These are phyloP conservation scores for Vitis cinerea DNA, from an alignment of 164 flowering plant genomes.

Conservation along the genomic window DNA sequence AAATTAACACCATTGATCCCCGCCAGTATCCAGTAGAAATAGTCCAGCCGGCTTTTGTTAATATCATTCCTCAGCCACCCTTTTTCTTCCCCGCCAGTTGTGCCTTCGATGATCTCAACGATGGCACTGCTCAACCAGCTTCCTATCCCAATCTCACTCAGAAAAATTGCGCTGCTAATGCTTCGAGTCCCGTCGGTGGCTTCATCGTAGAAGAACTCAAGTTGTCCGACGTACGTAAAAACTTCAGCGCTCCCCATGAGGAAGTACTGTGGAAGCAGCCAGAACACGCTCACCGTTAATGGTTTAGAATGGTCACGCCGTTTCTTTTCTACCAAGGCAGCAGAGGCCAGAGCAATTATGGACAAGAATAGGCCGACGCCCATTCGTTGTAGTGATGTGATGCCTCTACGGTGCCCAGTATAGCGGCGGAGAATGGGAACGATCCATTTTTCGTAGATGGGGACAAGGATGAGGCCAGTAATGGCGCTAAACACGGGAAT, in stretches of 20 bases:
- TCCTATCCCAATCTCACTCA: constrained; percentile 64
- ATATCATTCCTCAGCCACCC: constrained; percentile 65
- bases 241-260: constrained; percentile 65
- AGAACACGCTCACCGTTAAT: constrained; percentile 46
- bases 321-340: constrained; percentile 53
- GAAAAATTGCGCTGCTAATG: constrained; percentile 61
- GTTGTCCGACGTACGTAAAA: constrained; percentile 69
- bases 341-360: constrained; percentile 41
- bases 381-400: constrained; percentile 65
- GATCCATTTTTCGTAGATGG: constrained; percentile 40
- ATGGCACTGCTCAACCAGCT: constrained; percentile 64
- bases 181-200: constrained; percentile 78
- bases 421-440: constrained; percentile 47
- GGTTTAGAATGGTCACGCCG: constrained; percentile 27
- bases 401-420: constrained; percentile 60
- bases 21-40: constrained; percentile 65
- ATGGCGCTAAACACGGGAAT: constrained; percentile 50
- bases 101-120: constrained; percentile 37
- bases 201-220: constrained; percentile 79
- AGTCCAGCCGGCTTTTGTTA: constrained; percentile 51
- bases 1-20: constrained; percentile 54
- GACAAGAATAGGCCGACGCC: constrained; percentile 63
- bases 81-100: constrained; percentile 45
- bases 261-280: constrained; percentile 67
- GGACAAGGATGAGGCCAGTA: constrained; percentile 64